These are phyloP conservation scores for Halophytophthora batemanensis DNA, from an alignment of 352 stramenopile species.

Conservation along the genomic window DNA sequence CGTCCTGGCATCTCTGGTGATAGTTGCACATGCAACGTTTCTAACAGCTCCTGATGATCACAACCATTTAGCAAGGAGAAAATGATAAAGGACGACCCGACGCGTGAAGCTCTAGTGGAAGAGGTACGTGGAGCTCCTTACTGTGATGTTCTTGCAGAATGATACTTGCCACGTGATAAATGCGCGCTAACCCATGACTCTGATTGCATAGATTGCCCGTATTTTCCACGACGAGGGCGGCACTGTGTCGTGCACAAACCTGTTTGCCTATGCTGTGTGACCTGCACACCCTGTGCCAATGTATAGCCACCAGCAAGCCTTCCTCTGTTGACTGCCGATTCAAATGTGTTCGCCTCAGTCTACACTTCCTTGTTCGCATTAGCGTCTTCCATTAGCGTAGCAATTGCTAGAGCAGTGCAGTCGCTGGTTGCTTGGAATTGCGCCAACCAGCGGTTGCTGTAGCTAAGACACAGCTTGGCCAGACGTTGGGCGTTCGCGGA, in stretches of 20 bases:
- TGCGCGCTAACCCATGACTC: conserved; percentile 1
- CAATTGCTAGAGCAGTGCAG: conserved; percentile 58
- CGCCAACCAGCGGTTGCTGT: conserved; percentile 88
- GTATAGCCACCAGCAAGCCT: neutral
- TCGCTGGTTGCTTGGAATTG: conserved; percentile 89
- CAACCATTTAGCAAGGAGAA: conserved; percentile 22
- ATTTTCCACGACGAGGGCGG: conserved; percentile 39
- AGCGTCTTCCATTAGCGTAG: conserved; percentile 65
- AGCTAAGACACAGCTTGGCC: conserved; percentile 88
- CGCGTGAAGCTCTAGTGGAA: conserved; percentile 14
- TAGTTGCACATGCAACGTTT: too few species aligned
- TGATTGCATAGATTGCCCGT: conserved; percentile 16
- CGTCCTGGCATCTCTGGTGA: too few species aligned
- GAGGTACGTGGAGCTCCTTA: conserved; percentile 14
- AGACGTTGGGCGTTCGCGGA: conserved; percentile 87
- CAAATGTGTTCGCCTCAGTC: conserved; percentile 2
- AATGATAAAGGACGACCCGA: conserved; percentile 22
- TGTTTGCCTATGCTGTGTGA: conserved; percentile 1
- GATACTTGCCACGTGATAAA: neutral
- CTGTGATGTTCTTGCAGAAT: neutral
- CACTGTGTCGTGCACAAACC: conserved; percentile 6
- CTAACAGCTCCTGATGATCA: too few species aligned
- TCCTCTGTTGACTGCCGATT: conserved; percentile 9
- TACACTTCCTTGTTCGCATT: conserved; percentile 22
- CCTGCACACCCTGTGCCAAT: neutral